Percentiles rank a stretch among this genome's conserved stretches.
Evolutionary conservation across 2,329 filamentous ascomycete genomes (phyloP).

Genomic region (Cladophialophora bantiana): DNA sequence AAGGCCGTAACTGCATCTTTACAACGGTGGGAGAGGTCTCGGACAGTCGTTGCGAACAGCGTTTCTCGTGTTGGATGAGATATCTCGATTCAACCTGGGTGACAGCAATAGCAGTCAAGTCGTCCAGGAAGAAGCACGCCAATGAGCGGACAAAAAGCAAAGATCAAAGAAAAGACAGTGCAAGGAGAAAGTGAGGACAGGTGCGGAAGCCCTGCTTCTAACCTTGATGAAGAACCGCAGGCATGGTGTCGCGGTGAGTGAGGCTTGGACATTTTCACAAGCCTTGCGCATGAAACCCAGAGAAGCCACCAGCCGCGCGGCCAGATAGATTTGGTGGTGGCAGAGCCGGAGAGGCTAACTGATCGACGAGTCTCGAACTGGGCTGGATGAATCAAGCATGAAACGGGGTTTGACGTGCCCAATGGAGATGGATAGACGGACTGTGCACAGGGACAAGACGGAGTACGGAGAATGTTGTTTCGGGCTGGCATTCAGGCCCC

Average conservation of each 20-base stretch:
- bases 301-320: constrained; percentile 19
- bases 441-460: constrained; percentile 3
- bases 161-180: not conserved
- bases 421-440: constrained; percentile 6
- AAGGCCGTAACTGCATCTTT: constrained; percentile 23
- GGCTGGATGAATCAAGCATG: constrained; percentile 19
- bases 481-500: not conserved
- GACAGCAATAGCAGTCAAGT: constrained; percentile 2
- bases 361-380: not conserved
- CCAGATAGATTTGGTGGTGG: constrained; percentile 7
- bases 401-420: constrained; percentile 15
- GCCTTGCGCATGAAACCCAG: too few relatives aligned
- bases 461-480: constrained; percentile 8
- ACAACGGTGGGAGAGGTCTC: not conserved
- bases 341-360: constrained; percentile 13
- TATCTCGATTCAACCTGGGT: not conserved
- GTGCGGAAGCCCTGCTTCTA: constrained; percentile 12
- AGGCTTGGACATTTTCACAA: constrained; percentile 8
- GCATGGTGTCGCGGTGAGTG: constrained; percentile 7
- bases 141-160: not conserved
- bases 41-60: not conserved
- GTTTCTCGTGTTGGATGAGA: not conserved
- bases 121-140: not conserved
- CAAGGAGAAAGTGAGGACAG: constrained; percentile 5
- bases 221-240: constrained; percentile 8